Percentiles rank a stretch among this genome's conserved stretches.
Evolutionary conservation across 768 basidiomycete genomes (phyloP).

Genomic region (Mycena maculata): DNA sequence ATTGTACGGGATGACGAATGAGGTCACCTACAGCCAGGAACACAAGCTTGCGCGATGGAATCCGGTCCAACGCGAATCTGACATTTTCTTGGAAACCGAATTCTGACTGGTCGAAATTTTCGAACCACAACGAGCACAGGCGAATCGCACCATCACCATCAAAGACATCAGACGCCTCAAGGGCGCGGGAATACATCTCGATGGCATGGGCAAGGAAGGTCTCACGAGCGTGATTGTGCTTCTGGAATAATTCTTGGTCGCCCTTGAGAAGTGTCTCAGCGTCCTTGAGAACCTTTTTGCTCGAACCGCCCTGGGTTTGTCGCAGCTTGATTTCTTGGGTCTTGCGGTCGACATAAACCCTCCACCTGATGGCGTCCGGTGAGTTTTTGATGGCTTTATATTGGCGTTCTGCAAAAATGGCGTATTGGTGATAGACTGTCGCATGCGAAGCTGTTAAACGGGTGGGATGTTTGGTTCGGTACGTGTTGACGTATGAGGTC

Average conservation of each 20-base stretch:
- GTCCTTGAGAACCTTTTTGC: constrained; percentile 34
- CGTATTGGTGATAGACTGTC: constrained; percentile 82
- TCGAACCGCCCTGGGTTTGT: constrained; percentile 38
- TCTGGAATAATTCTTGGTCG: constrained; percentile 62
- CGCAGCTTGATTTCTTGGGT: constrained; percentile 72
- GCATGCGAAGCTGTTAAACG: constrained; percentile 53
- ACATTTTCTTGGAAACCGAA: constrained; percentile 57
- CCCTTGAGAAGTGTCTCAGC: constrained; percentile 48
- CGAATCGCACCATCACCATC: constrained; percentile 86
- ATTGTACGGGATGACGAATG: not conserved
- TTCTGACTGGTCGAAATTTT: constrained; percentile 75
- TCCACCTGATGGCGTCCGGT: constrained; percentile 75
- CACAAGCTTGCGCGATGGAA: constrained; percentile 90
- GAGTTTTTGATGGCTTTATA: constrained; percentile 78
- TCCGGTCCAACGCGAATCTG: constrained; percentile 59
- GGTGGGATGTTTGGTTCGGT: constrained; percentile 18
- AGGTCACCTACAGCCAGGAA: constrained; percentile 73
- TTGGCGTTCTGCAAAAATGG: constrained; percentile 90
- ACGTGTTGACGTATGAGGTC: constrained; percentile 45
- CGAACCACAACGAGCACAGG: constrained; percentile 92
- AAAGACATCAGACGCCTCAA: constrained; percentile 74
- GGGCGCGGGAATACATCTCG: constrained; percentile 85
- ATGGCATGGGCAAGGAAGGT: constrained; percentile 81
- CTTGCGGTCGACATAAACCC: constrained; percentile 80
- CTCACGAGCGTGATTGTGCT: constrained; percentile 66